These are phyloP conservation scores for Xylariaceae sp. DNA, from an alignment of 2,329 filamentous ascomycete species.

Conservation along the genomic window DNA sequence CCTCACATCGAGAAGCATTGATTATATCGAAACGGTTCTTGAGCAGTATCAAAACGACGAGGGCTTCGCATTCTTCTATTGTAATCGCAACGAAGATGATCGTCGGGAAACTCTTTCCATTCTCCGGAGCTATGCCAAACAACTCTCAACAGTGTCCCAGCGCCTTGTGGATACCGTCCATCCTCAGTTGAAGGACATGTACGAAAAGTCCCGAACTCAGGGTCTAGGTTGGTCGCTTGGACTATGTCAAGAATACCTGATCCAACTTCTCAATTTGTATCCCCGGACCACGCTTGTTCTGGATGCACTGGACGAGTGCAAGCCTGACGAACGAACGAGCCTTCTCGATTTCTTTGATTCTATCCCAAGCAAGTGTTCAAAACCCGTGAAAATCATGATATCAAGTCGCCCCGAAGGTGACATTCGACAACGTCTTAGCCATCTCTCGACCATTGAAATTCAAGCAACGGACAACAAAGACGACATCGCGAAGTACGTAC, in stretches of 20 bases:
- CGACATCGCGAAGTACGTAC: slow-evolving; percentile 11
- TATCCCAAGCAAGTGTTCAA: slow-evolving; percentile 1
- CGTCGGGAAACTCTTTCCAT: slow-evolving; percentile 8
- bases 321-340: not conserved
- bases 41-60: slow-evolving; percentile 4
- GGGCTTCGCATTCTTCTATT: slow-evolving; percentile 16
- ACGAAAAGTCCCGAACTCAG: not conserved
- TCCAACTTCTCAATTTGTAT: slow-evolving; percentile 4
- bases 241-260: slow-evolving; percentile 5
- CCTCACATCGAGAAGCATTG: slow-evolving; percentile 9
- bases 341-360: slow-evolving; percentile 11
- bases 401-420: slow-evolving; percentile 14
- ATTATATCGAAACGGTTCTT: slow-evolving; percentile 1
- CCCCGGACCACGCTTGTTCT: slow-evolving; percentile 6
- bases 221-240: slow-evolving; percentile 11
- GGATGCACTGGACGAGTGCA: slow-evolving; percentile 11
- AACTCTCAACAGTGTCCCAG: slow-evolving; percentile 8
- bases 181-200: not conserved
- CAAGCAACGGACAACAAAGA: slow-evolving; percentile 10
- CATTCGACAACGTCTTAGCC: slow-evolving; percentile 8
- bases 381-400: slow-evolving; percentile 11
- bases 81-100: slow-evolving; percentile 13
- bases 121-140: slow-evolving; percentile 13
- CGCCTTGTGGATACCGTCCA: not conserved
- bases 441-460: slow-evolving; percentile 12